Percentiles rank a stretch among this genome's conserved stretches.
phyloP scores from a whole-genome alignment of 768 basidiomycete species.

The Mycena maculata region DNA sequence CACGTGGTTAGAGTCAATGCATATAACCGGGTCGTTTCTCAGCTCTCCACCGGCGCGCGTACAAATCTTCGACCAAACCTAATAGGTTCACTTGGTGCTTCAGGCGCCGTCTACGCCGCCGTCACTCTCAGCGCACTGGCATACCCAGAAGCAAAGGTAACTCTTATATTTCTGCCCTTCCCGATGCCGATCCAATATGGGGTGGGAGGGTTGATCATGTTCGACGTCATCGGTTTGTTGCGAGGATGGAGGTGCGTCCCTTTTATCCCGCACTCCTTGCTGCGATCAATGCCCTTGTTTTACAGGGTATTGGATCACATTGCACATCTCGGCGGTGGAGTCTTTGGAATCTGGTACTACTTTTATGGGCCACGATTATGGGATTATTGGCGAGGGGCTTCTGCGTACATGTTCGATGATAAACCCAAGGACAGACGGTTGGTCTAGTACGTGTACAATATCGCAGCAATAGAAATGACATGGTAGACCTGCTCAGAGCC shows the following conservation, averaged over 20 bases:
- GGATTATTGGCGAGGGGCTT: conserved; percentile 24
- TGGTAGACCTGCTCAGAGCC: too few species aligned
- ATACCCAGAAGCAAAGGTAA: conserved; percentile 63
- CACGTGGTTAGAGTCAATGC: conserved; percentile 59
- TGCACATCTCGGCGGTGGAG: conserved; percentile 76
- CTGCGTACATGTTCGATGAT: not conserved
- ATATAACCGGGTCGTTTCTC: conserved; percentile 26
- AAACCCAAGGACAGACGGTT: not conserved
- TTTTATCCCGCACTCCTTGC: not conserved
- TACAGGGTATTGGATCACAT: conserved; percentile 66
- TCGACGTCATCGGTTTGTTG: conserved; percentile 66
- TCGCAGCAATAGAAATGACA: too few species aligned
- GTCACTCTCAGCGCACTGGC: conserved; percentile 66
- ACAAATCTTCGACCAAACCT: conserved; percentile 39
- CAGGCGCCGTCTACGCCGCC: conserved; percentile 71
- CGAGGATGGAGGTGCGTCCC: conserved; percentile 71
- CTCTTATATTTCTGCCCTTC: conserved; percentile 65
- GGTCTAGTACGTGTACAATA: too few species aligned
- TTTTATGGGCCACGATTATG: conserved; percentile 55
- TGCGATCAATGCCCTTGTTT: not conserved
- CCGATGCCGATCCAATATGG: conserved; percentile 69
- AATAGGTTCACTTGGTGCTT: conserved; percentile 68
- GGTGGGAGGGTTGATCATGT: conserved; percentile 59
- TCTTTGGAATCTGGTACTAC: conserved; percentile 68
- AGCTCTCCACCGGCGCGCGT: conserved; percentile 29